phyloP scores from a whole-genome alignment of 768 basidiomycete species.

The Pleurotus giganteus region DNA sequence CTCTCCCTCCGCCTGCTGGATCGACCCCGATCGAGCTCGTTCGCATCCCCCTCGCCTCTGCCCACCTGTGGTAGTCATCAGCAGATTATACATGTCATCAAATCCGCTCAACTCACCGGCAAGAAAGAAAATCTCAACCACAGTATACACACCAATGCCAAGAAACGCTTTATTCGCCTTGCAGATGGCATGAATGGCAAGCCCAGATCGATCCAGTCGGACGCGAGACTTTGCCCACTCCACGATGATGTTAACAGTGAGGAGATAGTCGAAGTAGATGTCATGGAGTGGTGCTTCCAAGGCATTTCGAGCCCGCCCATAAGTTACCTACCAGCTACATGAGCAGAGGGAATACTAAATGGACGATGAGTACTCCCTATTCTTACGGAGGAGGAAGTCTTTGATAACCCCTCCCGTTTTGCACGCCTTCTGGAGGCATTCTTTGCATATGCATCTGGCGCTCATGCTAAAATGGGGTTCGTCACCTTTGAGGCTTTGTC shows the following conservation, averaged over 20 bases:
- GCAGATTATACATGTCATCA: neutral
- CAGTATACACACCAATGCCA: slow-evolving; percentile 12
- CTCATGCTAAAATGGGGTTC: neutral
- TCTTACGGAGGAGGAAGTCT: slow-evolving; percentile 12
- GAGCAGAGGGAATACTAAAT: too few relatives aligned
- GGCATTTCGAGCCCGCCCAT: neutral
- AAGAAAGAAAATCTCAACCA: too few relatives aligned
- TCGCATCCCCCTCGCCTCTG: too few relatives aligned
- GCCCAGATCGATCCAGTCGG: neutral
- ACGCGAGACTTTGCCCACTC: slow-evolving; percentile 5
- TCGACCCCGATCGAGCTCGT: too few relatives aligned
- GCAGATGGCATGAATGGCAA: slow-evolving; percentile 5
- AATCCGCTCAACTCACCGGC: too few relatives aligned
- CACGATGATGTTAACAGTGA: neutral
- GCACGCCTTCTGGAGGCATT: slow-evolving; percentile 9
- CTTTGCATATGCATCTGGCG: neutral
- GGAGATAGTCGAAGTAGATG: neutral
- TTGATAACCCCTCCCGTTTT: slow-evolving; percentile 11
- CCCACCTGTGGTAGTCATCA: neutral
- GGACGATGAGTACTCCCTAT: slow-evolving; percentile 5
- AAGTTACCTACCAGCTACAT: neutral
- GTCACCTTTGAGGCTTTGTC: neutral
- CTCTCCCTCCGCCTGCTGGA: too few relatives aligned
- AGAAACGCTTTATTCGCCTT: neutral
- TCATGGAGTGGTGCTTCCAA: neutral